These are phyloP conservation scores for Aspergillus sp. DNA, from an alignment of 2,329 filamentous ascomycete species.

Conservation along the genomic window DNA sequence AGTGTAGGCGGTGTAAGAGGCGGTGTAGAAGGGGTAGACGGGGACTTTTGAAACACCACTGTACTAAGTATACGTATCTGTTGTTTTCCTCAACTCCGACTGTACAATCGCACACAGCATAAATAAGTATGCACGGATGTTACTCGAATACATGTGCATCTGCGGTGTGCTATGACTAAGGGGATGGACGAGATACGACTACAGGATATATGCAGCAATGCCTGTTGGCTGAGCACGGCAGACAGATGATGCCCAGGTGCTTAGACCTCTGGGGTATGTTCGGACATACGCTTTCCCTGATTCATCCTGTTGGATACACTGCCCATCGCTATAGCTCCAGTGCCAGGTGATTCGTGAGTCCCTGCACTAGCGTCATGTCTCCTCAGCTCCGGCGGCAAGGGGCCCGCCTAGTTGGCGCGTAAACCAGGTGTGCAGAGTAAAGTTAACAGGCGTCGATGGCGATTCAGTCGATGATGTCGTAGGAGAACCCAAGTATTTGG, in stretches of 20 bases:
- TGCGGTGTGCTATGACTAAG: neutral
- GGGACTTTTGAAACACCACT: too few species aligned
- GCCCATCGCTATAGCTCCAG: neutral
- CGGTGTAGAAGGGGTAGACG: too few species aligned
- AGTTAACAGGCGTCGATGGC: neutral
- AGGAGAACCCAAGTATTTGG: neutral
- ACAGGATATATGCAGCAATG: too few species aligned
- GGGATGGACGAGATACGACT: too few species aligned
- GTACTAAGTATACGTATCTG: neutral
- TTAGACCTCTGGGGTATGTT: too few species aligned
- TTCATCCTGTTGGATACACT: neutral
- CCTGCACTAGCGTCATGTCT: conserved; percentile 28
- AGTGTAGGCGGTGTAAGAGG: too few species aligned
- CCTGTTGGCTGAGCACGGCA: too few species aligned
- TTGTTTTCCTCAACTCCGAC: neutral
- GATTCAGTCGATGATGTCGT: neutral
- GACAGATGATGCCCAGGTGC: neutral
- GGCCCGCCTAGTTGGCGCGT: too few species aligned
- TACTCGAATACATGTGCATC: neutral
- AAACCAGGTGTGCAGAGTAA: neutral
- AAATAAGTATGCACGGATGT: too few species aligned
- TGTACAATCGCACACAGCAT: conserved; percentile 1
- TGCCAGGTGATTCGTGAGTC: conserved; percentile 16
- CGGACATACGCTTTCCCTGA: neutral
- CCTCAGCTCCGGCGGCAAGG: conserved; percentile 4